Conservation (phyloP, 2,329 filamentous ascomycete species). For the Tolypocladium tundrense region DNA sequence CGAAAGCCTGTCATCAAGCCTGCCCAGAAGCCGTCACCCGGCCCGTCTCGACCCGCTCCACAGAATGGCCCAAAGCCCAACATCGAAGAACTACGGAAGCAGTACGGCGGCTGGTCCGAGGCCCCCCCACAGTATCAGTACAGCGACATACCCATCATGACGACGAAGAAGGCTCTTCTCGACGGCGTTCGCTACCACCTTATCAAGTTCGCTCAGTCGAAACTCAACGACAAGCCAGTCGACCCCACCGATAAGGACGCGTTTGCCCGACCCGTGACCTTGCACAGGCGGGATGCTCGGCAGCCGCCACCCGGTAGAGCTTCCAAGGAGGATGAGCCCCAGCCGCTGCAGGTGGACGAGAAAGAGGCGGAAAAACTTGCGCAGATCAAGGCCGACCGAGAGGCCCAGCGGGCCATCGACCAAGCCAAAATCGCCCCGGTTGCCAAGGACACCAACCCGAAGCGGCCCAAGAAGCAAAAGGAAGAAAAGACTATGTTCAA, state of each 20-base stretch:
- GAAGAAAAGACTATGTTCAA: conserved; percentile 82
- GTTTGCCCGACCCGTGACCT: conserved; percentile 77
- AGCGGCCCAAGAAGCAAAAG: conserved; percentile 53
- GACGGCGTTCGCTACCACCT: conserved; percentile 79
- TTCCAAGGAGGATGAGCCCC: conserved; percentile 47
- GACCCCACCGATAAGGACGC: conserved; percentile 62
- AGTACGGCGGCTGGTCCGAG: conserved; percentile 49
- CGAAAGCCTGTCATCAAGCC: conserved; percentile 24
- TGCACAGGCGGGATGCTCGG: conserved; percentile 81
- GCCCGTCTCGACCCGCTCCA: conserved; percentile 8
- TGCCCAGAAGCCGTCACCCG: conserved; percentile 8
- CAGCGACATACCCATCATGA: conserved; percentile 57
- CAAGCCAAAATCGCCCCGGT: conserved; percentile 89
- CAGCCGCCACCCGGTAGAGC: conserved; percentile 54
- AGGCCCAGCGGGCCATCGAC: conserved; percentile 77
- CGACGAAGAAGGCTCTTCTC: conserved; percentile 70
- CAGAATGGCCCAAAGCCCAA: conserved; percentile 20
- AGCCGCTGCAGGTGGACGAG: conserved; percentile 36
- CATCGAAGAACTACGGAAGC: conserved; percentile 31
- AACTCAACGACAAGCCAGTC: conserved; percentile 46
- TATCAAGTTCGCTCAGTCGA: conserved; percentile 63
- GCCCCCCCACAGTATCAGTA: conserved; percentile 38
- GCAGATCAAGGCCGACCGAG: conserved; percentile 65
- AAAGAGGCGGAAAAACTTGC: conserved; percentile 55
- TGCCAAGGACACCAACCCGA: conserved; percentile 43